These are phyloP conservation scores for Pilatotrama ljubarskyi DNA, from an alignment of 768 basidiomycete species.

Conservation along the genomic window DNA sequence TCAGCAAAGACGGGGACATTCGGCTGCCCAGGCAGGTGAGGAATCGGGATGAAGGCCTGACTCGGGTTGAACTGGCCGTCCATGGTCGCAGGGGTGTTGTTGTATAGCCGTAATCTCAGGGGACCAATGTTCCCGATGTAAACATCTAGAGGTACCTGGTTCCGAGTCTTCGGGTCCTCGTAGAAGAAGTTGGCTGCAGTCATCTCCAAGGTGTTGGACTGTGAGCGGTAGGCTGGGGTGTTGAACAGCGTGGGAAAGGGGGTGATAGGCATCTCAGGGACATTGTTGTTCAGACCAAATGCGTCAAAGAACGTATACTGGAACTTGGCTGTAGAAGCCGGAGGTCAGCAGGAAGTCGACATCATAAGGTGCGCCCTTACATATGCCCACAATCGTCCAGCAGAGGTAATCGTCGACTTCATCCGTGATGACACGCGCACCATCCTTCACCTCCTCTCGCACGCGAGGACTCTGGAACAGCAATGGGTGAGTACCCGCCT, in stretches of 20 bases:
- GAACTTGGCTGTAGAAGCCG: slow-evolving; percentile 67
- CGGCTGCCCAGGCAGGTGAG: slow-evolving; percentile 29
- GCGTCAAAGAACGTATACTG: slow-evolving; percentile 95
- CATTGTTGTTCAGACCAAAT: slow-evolving; percentile 73
- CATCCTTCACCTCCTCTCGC: slow-evolving; percentile 82
- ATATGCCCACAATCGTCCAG: slow-evolving; percentile 95
- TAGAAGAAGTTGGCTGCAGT: slow-evolving; percentile 90
- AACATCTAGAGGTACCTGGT: slow-evolving; percentile 76
- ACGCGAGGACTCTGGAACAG: slow-evolving; percentile 78
- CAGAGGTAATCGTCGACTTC: slow-evolving; percentile 94
- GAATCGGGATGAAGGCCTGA: slow-evolving; percentile 46
- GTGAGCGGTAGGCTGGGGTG: slow-evolving; percentile 63
- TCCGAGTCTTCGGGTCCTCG: slow-evolving; percentile 62
- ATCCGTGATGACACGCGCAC: slow-evolving; percentile 71
- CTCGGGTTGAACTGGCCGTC: slow-evolving; percentile 32
- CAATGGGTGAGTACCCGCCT: slow-evolving; percentile 78
- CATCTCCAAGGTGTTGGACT: slow-evolving; percentile 73
- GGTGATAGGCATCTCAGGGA: slow-evolving; percentile 80
- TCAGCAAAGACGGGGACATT: slow-evolving; percentile 8
- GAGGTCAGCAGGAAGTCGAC: slow-evolving; percentile 11
- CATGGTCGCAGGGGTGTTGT: slow-evolving; percentile 66
- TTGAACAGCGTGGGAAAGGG: slow-evolving; percentile 89
- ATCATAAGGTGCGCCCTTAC: slow-evolving; percentile 47
- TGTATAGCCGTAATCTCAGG: slow-evolving; percentile 74
- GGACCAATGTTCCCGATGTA: slow-evolving; percentile 92